Conservation (phyloP, 2,329 filamentous ascomycete genomes). For the Diaporthe vexans region DNA sequence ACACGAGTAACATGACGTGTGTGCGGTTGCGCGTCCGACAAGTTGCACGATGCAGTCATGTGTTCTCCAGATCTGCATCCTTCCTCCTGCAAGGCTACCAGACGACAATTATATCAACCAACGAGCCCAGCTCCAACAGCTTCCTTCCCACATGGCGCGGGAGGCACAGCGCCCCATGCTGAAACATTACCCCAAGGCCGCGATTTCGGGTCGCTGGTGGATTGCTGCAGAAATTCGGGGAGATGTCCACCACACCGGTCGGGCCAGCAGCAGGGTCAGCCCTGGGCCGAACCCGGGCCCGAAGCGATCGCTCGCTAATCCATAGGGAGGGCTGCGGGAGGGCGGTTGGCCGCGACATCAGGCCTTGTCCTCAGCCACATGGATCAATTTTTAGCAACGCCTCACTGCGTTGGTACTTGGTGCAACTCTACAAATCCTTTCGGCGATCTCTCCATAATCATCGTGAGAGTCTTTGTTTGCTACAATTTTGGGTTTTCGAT, state of each 20-base stretch:
- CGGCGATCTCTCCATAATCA: neutral
- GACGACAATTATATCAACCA: neutral
- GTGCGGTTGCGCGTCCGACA: neutral
- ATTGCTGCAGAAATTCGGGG: neutral
- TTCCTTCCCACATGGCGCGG: neutral
- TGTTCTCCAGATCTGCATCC: neutral
- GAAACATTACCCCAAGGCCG: constrained; percentile 25
- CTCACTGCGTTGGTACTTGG: neutral
- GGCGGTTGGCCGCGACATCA: constrained; percentile 11
- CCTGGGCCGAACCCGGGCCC: constrained; percentile 9
- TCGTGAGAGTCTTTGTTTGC: neutral
- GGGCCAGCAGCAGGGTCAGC: neutral
- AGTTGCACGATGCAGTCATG: neutral
- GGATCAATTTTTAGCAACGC: constrained; percentile 21
- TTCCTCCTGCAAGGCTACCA: constrained; percentile 24
- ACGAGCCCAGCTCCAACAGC: neutral
- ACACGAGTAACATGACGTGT: neutral
- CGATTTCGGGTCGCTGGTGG: constrained; percentile 17
- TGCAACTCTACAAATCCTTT: neutral
- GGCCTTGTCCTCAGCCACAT: constrained; percentile 16
- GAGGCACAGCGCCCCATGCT: constrained; percentile 19
- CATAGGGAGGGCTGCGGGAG: neutral
- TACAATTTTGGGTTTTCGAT: neutral
- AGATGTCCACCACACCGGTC: neutral
- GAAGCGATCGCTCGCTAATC: neutral